Percentiles rank a stretch among this genome's conserved stretches.
phyloP scores from a whole-genome alignment of 176 grass and related monocot genomes.

The Juncus effusus region DNA sequence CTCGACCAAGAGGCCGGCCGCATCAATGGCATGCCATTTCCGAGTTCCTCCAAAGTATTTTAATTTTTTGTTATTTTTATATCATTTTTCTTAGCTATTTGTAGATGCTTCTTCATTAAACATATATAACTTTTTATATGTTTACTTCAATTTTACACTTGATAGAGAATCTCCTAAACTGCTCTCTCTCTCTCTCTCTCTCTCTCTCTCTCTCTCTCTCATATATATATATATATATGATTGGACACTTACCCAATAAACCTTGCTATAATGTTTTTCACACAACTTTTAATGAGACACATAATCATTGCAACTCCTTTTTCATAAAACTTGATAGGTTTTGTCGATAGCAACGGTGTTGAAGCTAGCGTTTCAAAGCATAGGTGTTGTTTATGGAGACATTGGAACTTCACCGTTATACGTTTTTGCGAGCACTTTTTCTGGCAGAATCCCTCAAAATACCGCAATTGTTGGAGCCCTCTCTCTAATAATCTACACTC shows the following conservation, averaged over 20 bases:
- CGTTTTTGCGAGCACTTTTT: conserved; percentile 29
- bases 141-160: neutral
- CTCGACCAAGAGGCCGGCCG: conserved; percentile 32
- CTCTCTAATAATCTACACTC: conserved; percentile 42
- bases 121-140: neutral
- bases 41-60: conserved; percentile 20
- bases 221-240: no score
- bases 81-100: no score
- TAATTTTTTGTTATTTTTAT: conserved; percentile 6
- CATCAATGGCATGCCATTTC: conserved; percentile 22
- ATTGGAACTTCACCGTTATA: conserved; percentile 48
- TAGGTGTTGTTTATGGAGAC: conserved; percentile 44
- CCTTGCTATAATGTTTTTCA: neutral
- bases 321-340: conserved; percentile 9
- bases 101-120: neutral
- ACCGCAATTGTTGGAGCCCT: conserved; percentile 38
- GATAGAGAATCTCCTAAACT: conserved; percentile 11
- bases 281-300: neutral
- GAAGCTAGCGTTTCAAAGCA: conserved; percentile 43
- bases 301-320: neutral
- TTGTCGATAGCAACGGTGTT: conserved; percentile 24
- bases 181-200: no score
- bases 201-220: no score
- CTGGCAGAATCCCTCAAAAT: neutral
- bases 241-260: neutral